Conservation (phyloP, 139 green algal species). For the Closterium sp. region DNA sequence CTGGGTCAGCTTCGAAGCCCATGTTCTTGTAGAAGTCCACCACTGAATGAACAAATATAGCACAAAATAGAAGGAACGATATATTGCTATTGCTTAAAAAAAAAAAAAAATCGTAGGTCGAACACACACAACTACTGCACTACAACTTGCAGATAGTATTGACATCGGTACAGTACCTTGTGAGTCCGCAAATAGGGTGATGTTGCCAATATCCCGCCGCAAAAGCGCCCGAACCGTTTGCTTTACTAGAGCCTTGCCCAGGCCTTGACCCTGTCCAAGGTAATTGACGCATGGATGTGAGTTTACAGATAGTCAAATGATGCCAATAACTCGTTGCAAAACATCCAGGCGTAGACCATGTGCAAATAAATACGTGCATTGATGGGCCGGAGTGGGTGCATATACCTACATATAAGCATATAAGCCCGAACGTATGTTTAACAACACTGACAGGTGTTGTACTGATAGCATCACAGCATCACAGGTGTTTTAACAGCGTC, state of each 20-base stretch:
- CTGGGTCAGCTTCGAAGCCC: slow-evolving; percentile 87
- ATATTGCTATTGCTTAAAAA: background rate
- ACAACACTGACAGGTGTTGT: too few relatives aligned
- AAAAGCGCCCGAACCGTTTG: slow-evolving; percentile 81
- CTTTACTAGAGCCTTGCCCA: slow-evolving; percentile 92
- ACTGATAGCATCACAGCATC: too few relatives aligned
- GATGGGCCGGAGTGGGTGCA: too few relatives aligned
- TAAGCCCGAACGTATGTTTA: too few relatives aligned
- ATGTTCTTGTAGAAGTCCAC: slow-evolving; percentile 64
- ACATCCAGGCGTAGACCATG: too few relatives aligned
- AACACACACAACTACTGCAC: too few relatives aligned
- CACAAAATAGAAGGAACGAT: background rate
- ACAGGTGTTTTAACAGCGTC: too few relatives aligned
- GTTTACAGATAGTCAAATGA: too few relatives aligned
- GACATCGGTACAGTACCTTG: slow-evolving; percentile 51
- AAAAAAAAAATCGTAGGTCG: background rate
- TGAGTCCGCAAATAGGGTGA: slow-evolving; percentile 94
- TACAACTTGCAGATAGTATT: background rate
- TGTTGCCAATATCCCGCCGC: slow-evolving; percentile 89
- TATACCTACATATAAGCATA: too few relatives aligned
- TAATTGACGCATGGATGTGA: background rate
- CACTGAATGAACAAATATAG: slow-evolving; percentile 21
- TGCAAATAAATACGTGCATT: too few relatives aligned
- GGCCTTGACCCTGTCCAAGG: slow-evolving; percentile 65
- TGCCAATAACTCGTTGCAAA: too few relatives aligned